Percentiles rank a stretch among this genome's conserved stretches.
Evolutionary conservation across 139 green algal genomes (phyloP).

Genomic region (Volvox africanus): DNA sequence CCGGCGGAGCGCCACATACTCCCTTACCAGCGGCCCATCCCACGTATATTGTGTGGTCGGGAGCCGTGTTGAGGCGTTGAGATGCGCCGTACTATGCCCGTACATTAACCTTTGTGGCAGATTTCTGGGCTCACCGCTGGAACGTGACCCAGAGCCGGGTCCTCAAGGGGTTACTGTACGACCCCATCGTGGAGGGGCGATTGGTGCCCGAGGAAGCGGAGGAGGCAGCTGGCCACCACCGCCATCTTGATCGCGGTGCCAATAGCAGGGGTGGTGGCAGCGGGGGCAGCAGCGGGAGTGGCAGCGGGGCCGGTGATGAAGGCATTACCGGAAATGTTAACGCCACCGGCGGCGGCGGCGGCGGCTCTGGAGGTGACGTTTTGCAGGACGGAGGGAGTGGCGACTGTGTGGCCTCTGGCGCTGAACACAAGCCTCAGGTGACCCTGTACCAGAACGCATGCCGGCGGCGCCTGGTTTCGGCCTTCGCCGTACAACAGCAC

Average conservation of each 20-base stretch:
- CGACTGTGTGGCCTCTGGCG: too few species aligned
- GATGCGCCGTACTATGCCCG: not conserved
- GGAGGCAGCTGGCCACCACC: not conserved
- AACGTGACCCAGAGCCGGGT: conserved; percentile 65
- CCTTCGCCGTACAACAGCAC: too few species aligned
- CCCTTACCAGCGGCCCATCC: too few species aligned
- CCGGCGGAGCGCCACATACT: too few species aligned
- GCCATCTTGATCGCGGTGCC: not conserved
- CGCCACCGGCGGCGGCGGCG: not conserved
- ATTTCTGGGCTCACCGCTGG: conserved; percentile 72
- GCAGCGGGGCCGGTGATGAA: not conserved
- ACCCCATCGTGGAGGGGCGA: conserved; percentile 61
- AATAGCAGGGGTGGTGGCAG: not conserved
- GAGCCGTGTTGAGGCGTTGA: too few species aligned
- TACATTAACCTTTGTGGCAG: conserved; percentile 10
- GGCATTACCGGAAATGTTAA: not conserved
- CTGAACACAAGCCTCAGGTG: too few species aligned
- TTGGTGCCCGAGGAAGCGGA: not conserved
- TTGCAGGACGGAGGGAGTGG: too few species aligned
- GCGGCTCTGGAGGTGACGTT: not conserved
- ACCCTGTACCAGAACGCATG: too few species aligned
- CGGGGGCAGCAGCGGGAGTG: not conserved
- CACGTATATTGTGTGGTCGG: too few species aligned
- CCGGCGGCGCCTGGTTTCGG: too few species aligned
- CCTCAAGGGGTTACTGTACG: conserved; percentile 67